These are phyloP conservation scores for Jackrogersella minutella DNA, from an alignment of 495 filamentous ascomycete genomes.

Conservation along the genomic window DNA sequence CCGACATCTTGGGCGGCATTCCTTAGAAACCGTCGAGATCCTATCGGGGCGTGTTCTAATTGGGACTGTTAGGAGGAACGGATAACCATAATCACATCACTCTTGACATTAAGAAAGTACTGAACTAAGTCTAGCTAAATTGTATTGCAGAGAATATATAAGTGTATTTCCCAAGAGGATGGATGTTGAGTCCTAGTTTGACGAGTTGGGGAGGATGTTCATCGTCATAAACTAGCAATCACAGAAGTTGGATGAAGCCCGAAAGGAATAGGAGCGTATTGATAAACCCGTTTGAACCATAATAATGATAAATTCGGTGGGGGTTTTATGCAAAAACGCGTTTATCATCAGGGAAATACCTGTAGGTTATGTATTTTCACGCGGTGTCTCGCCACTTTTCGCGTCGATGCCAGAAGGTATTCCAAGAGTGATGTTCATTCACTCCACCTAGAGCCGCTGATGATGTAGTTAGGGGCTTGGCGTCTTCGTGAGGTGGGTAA, in stretches of 20 bases:
- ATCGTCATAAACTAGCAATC: neutral
- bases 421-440: neutral
- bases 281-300: neutral
- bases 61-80: neutral
- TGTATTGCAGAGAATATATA: neutral
- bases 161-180: neutral
- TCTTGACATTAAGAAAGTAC: neutral
- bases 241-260: neutral
- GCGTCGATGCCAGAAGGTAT: neutral
- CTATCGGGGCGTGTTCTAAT: neutral
- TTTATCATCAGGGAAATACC: neutral
- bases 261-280: neutral
- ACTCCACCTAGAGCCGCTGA: slow-evolving; percentile 5
- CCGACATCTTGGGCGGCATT: slow-evolving; percentile 17
- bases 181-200: neutral
- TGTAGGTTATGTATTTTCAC: too few relatives aligned
- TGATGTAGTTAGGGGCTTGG: neutral
- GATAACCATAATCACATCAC: neutral
- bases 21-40: neutral
- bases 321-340: neutral
- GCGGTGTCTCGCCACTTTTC: neutral
- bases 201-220: neutral
- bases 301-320: neutral
- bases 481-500: neutral
- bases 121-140: neutral